phyloP scores from a whole-genome alignment of 2,329 filamentous ascomycete genomes.

The Westerdykella ornata region DNA sequence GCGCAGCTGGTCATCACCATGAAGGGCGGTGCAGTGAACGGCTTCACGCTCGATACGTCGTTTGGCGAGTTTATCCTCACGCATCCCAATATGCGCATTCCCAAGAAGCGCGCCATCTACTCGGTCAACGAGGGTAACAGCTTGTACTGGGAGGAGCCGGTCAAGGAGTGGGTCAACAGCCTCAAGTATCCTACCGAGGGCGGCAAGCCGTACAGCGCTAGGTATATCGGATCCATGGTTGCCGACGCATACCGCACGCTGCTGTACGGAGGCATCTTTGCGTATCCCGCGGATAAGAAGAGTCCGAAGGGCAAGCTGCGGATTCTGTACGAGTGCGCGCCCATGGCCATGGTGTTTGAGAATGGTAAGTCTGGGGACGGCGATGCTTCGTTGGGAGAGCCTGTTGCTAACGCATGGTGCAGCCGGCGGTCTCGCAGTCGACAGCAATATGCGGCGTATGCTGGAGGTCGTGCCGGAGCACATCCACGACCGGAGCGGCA shows the following conservation, averaged over 20 bases:
- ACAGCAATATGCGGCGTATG: slow-evolving; percentile 88
- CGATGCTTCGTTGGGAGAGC: background rate
- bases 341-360: slow-evolving; percentile 98
- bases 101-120: slow-evolving; percentile 77
- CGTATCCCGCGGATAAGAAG: slow-evolving; percentile 97
- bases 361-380: slow-evolving; percentile 62
- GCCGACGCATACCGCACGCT: slow-evolving; percentile 95
- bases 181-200: slow-evolving; percentile 70
- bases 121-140: slow-evolving; percentile 98
- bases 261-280: slow-evolving; percentile 93
- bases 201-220: slow-evolving; percentile 85
- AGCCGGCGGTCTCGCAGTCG: slow-evolving; percentile 88
- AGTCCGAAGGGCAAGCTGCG: slow-evolving; percentile 96
- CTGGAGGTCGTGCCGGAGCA: slow-evolving; percentile 79
- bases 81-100: slow-evolving; percentile 88
- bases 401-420: slow-evolving; percentile 13
- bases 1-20: slow-evolving; percentile 96
- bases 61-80: slow-evolving; percentile 98
- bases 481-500: slow-evolving; percentile 92
- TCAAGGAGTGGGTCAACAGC: slow-evolving; percentile 80
- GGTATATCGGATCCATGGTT: slow-evolving; percentile 98
- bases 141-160: slow-evolving; percentile 86
- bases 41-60: slow-evolving; percentile 94
- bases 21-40: slow-evolving; percentile 86
- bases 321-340: slow-evolving; percentile 96